phyloP scores from a whole-genome alignment of 495 filamentous ascomycete species.

The Podospora pseudopauciseta region DNA sequence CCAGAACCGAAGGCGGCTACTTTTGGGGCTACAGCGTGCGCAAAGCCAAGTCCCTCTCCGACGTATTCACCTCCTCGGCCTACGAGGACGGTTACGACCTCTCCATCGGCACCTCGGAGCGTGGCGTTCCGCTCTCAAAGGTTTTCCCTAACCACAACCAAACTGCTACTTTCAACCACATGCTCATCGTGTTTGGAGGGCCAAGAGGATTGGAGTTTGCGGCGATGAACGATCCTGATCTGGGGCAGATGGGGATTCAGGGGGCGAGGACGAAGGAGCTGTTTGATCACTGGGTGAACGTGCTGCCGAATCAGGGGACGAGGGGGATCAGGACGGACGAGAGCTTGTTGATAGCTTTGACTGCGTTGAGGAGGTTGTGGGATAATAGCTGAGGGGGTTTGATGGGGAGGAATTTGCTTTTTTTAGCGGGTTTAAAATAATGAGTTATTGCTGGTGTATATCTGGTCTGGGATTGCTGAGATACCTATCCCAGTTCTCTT shows the following conservation, averaged over 20 bases:
- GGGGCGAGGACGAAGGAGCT: constrained; percentile 56
- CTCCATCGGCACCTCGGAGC: constrained; percentile 71
- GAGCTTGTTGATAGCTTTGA: constrained; percentile 67
- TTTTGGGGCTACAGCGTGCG: constrained; percentile 75
- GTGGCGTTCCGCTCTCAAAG: constrained; percentile 53
- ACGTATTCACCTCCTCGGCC: constrained; percentile 61
- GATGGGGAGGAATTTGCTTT: not conserved
- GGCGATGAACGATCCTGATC: constrained; percentile 58
- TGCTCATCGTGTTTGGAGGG: constrained; percentile 70
- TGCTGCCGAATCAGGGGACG: constrained; percentile 69
- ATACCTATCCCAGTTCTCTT: not conserved
- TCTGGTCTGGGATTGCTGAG: too few relatives aligned
- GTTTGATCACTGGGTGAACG: constrained; percentile 76
- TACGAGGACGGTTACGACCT: constrained; percentile 64
- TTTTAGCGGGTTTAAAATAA: not conserved
- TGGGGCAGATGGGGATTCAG: constrained; percentile 53
- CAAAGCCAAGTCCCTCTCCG: constrained; percentile 53
- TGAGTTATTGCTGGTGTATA: not conserved
- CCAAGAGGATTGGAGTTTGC: constrained; percentile 68
- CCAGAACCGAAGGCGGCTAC: constrained; percentile 64
- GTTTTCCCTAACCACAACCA: constrained; percentile 42
- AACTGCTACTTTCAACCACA: constrained; percentile 56
- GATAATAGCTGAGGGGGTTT: constrained; percentile 27
- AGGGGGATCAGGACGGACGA: constrained; percentile 76
- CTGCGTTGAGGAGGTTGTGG: constrained; percentile 55